Percentiles rank a stretch among this genome's conserved stretches.
phyloP scores from a whole-genome alignment of 352 stramenopile genomes.

The Globisporangium heterothallicum region DNA sequence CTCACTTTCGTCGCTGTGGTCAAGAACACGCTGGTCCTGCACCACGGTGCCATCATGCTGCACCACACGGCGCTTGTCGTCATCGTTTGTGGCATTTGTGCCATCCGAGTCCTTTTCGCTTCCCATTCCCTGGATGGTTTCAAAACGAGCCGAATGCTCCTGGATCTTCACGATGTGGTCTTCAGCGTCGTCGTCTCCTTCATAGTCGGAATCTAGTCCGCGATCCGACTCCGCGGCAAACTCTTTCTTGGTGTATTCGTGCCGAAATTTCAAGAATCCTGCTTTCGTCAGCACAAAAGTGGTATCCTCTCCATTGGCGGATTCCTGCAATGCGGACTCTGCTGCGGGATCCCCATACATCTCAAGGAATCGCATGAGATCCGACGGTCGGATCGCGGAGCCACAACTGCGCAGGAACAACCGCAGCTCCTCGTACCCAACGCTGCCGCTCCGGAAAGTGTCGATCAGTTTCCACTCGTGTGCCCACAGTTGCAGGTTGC shows the following conservation, averaged over 20 bases:
- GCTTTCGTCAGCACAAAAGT: conserved; percentile 35
- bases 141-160: too few relatives aligned
- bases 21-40: conserved; percentile 22
- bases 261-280: conserved; percentile 45
- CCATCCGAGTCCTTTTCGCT: too few relatives aligned
- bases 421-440: conserved; percentile 36
- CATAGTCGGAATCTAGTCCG: conserved; percentile 28
- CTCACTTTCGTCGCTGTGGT: conserved; percentile 23
- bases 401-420: conserved; percentile 43
- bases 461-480: conserved; percentile 59
- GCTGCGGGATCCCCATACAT: conserved; percentile 33
- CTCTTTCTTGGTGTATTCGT: conserved; percentile 38
- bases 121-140: too few relatives aligned
- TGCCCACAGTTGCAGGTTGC: conserved; percentile 29
- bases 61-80: neutral
- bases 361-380: conserved; percentile 54
- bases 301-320: neutral
- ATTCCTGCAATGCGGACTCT: neutral
- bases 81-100: neutral
- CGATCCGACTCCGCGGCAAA: conserved; percentile 22
- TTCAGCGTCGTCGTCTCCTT: conserved; percentile 15
- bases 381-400: conserved; percentile 28
- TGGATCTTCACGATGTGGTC: conserved; percentile 2
- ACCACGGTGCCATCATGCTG: conserved; percentile 15
- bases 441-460: conserved; percentile 34